A percentile compares a stretch with the other conserved stretches of the same genome.
These are phyloP conservation scores for Suillus cothurnatus DNA, from an alignment of 768 basidiomycete genomes.

Conservation along the genomic window DNA sequence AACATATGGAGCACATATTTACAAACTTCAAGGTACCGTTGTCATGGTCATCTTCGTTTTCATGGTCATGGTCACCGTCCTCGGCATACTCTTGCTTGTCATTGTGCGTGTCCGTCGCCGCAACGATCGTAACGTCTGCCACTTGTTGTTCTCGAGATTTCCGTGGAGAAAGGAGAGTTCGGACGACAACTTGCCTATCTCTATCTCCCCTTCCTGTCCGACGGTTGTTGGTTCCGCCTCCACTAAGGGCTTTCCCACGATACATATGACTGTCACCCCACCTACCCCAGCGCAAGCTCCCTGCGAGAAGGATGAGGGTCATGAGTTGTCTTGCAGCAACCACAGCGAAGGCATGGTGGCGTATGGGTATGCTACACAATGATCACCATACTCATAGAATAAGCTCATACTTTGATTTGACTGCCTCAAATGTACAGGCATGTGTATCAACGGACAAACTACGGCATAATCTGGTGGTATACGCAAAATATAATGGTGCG, in stretches of 20 bases:
- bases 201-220: constrained; percentile 11
- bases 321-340: not conserved
- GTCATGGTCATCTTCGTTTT: not conserved
- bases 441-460: not conserved
- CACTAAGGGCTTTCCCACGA: not conserved
- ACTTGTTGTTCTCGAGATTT: not conserved
- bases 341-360: not conserved
- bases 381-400: not conserved
- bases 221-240: constrained; percentile 2
- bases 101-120: not conserved
- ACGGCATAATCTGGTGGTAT: not conserved
- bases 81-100: constrained; percentile 6
- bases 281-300: constrained; percentile 11
- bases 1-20: not conserved
- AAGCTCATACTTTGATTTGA: not conserved
- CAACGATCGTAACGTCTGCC: not conserved
- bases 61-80: not conserved
- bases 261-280: constrained; percentile 14
- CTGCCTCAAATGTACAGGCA: not conserved
- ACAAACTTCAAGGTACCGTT: not conserved
- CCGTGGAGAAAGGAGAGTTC: not conserved
- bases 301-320: not conserved
- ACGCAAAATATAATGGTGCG: not conserved
- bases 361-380: not conserved
- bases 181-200: not conserved